phyloP scores from a whole-genome alignment of 2,329 filamentous ascomycete genomes.

The Hansfordia pulvinata region DNA sequence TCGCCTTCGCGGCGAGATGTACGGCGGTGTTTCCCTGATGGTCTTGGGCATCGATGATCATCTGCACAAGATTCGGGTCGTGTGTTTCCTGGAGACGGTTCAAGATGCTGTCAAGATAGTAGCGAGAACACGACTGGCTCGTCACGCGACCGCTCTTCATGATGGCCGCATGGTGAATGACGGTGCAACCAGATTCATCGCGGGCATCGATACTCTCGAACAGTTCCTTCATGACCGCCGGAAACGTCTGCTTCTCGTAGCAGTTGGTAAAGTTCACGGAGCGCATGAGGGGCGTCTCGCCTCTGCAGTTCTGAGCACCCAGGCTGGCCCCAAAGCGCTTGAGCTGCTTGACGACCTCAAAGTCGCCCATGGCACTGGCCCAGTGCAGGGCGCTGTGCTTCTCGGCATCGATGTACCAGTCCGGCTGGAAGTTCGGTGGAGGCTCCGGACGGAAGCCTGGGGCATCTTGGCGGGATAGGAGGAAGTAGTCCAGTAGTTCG shows the following conservation, averaged over 20 bases:
- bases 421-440: slow-evolving; percentile 73
- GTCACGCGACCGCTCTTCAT: slow-evolving; percentile 71
- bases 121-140: slow-evolving; percentile 79
- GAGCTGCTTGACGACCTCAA: slow-evolving; percentile 80
- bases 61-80: slow-evolving; percentile 62
- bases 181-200: slow-evolving; percentile 71
- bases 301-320: slow-evolving; percentile 54
- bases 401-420: slow-evolving; percentile 87
- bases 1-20: slow-evolving; percentile 62
- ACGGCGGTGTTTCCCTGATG: slow-evolving; percentile 78
- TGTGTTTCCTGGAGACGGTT: slow-evolving; percentile 73
- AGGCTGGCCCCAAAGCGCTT: slow-evolving; percentile 68
- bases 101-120: slow-evolving; percentile 85
- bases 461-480: slow-evolving; percentile 70
- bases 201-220: slow-evolving; percentile 67
- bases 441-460: slow-evolving; percentile 62
- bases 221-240: slow-evolving; percentile 69
- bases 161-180: slow-evolving; percentile 87
- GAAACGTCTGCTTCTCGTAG: slow-evolving; percentile 85
- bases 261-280: slow-evolving; percentile 95
- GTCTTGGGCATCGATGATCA: slow-evolving; percentile 71
- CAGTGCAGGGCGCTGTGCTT: slow-evolving; percentile 90
- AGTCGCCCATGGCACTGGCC: slow-evolving; percentile 94
- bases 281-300: slow-evolving; percentile 88
- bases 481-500: slow-evolving; percentile 89